Evolutionary conservation across 345 rosid species (phyloP), one percentile per base, ranked within the genome.

Genomic region (Ceriops zippeliana): DNA sequence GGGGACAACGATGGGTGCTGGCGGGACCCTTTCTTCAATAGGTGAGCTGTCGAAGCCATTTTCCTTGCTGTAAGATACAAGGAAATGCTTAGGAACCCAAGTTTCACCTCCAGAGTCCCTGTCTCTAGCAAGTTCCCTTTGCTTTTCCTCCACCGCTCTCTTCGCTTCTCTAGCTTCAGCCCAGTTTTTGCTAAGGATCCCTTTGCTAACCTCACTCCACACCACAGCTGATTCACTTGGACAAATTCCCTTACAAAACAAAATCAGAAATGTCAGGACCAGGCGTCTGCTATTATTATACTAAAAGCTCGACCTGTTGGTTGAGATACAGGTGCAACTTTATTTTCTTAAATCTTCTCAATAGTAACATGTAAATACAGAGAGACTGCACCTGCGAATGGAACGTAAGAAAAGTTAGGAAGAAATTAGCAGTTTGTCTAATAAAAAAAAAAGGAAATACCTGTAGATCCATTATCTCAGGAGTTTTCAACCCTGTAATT

Each of bases 81-180:
- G 76, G 79, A 93, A 89, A 83, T 88, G 83, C 67, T 84, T 84
- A 10, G 98, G 89, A 69, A 67, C 77, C 98, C 95, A 91, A 47
- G 70, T 79, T 62, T 82, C 73, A 10, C 84, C 87, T 28, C 30
- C 65, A 19, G 88, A 75, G 20, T 73, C 70, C 74, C 91, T 86
- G 46, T 81, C 80, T 67, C 69, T 86, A 62, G 30, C 42, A 2
- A 68, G 58, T 75, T 74, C 76, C 58, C 98, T 86, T 46, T 91
- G 98, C 58, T 77, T 82, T 63, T 83, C 87, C 74, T 93, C 98
- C 6, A 93, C 72, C 0, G 32, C 65, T 30, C 71, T 84, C 90
- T 93, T 93, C 1, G 85, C 88, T 75, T 86, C 85, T 38, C 74
- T 81, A 28, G 96, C 96, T 79, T 81, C 86, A 69, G 80, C 86